phyloP scores from a whole-genome alignment of 2,329 filamentous ascomycete genomes.

The Ascosphaera acerosa region DNA sequence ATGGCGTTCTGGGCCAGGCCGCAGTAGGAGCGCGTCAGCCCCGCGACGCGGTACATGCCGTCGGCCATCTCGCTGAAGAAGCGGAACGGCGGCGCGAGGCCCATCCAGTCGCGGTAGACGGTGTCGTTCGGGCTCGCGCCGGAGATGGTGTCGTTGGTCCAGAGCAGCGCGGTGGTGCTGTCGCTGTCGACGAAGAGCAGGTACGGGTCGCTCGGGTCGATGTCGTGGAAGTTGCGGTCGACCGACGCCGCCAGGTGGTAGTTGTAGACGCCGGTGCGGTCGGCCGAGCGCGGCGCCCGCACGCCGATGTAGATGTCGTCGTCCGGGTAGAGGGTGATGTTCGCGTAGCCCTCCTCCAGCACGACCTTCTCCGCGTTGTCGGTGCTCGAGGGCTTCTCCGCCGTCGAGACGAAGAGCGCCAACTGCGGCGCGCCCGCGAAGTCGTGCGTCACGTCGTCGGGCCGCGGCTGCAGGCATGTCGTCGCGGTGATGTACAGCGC shows the following conservation, averaged over 20 bases:
- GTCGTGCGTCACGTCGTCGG: slow-evolving; percentile 23
- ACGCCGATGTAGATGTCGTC: slow-evolving; percentile 54
- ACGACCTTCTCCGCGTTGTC: slow-evolving; percentile 17
- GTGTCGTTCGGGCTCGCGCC: slow-evolving; percentile 19
- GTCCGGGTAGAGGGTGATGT: slow-evolving; percentile 32
- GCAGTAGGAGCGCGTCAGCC: slow-evolving; percentile 59
- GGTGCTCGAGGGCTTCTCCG: slow-evolving; percentile 21
- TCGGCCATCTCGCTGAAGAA: slow-evolving; percentile 48
- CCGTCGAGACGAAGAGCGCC: slow-evolving; percentile 48
- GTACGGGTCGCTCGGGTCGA: slow-evolving; percentile 26
- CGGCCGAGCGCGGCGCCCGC: slow-evolving; percentile 38
- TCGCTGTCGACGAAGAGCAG: slow-evolving; percentile 72
- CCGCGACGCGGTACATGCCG: slow-evolving; percentile 30
- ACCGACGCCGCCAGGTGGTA: slow-evolving; percentile 63
- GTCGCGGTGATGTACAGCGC: slow-evolving; percentile 62
- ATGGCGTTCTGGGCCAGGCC: slow-evolving; percentile 43
- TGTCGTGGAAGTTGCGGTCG: slow-evolving; percentile 48
- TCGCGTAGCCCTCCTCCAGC: slow-evolving; percentile 45
- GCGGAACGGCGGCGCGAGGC: slow-evolving; percentile 40
- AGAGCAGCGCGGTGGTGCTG: slow-evolving; percentile 48
- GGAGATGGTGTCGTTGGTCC: slow-evolving; percentile 45
- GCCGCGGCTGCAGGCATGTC: slow-evolving; percentile 51
- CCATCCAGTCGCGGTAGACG: slow-evolving; percentile 29
- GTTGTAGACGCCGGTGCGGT: slow-evolving; percentile 42
- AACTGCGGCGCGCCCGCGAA: slow-evolving; percentile 40